Conservation (phyloP, 495 filamentous ascomycete genomes). For the Xylaria scruposa region DNA sequence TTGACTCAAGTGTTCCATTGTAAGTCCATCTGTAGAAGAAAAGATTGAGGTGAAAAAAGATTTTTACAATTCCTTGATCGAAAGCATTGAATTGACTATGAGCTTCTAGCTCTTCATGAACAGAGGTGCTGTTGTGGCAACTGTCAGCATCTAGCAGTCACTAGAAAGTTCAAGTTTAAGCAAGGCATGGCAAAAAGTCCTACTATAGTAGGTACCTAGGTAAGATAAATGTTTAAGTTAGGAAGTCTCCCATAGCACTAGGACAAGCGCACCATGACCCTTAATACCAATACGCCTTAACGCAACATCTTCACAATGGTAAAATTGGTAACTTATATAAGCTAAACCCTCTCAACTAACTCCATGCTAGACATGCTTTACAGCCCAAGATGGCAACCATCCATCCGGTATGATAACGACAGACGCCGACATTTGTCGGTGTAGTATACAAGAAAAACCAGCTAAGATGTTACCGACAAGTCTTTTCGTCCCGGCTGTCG, state of each 20-base stretch:
- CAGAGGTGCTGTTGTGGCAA: background rate
- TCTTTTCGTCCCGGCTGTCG: background rate
- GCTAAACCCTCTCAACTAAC: constrained; percentile 1
- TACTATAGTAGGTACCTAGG: too few relatives aligned
- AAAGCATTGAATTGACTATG: background rate
- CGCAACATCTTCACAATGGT: too few relatives aligned
- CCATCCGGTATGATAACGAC: background rate
- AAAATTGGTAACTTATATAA: background rate
- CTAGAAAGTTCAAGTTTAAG: background rate
- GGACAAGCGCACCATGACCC: background rate
- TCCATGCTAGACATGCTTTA: background rate
- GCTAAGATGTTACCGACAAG: background rate
- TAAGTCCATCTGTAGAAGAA: background rate
- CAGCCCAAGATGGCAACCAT: background rate
- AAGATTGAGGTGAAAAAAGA: background rate
- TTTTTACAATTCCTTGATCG: background rate
- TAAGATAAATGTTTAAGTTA: background rate
- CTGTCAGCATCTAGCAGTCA: background rate
- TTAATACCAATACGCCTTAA: background rate
- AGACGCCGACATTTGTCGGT: too few relatives aligned
- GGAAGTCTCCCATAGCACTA: background rate
- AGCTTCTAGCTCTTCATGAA: background rate
- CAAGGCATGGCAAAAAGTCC: background rate
- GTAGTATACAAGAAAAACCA: background rate
- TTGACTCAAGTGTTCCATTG: background rate